A percentile compares a stretch with the other conserved stretches of the same genome.
phyloP scores from a whole-genome alignment of 2,329 filamentous ascomycete species.

The Xylaria sp. region DNA sequence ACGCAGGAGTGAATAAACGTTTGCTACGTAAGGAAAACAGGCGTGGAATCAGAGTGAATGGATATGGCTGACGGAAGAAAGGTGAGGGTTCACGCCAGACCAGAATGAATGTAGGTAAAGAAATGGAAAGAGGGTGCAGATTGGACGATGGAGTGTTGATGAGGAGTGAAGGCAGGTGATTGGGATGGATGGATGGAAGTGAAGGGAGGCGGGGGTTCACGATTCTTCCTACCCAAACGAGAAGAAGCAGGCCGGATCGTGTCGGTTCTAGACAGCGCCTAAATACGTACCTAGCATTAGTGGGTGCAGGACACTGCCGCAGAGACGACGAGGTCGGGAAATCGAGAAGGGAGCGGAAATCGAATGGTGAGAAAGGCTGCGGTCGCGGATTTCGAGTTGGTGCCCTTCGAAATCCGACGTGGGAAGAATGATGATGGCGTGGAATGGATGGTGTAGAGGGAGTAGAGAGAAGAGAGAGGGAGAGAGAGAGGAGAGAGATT shows the following conservation, averaged over 20 bases:
- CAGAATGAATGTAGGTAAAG: not conserved
- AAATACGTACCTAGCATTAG: slow-evolving; percentile 3
- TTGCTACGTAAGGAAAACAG: not conserved
- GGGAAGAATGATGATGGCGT: slow-evolving; percentile 16
- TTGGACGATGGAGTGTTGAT: not conserved
- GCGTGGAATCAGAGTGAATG: slow-evolving; percentile 7
- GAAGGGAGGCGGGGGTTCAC: slow-evolving; percentile 4
- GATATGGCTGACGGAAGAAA: slow-evolving; percentile 7
- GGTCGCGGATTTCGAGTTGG: slow-evolving; percentile 17
- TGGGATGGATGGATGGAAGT: not conserved
- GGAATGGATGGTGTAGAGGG: slow-evolving; percentile 16
- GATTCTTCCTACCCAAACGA: slow-evolving; percentile 13
- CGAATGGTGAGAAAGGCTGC: slow-evolving; percentile 5
- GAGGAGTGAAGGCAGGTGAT: not conserved
- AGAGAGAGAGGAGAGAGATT: slow-evolving; percentile 15
- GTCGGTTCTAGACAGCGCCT: slow-evolving; percentile 6
- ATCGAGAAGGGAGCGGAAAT: not conserved
- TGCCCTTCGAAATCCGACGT: slow-evolving; percentile 15
- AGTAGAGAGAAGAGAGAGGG: slow-evolving; percentile 21
- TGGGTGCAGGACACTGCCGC: not conserved
- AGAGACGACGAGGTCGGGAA: not conserved
- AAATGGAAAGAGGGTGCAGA: not conserved
- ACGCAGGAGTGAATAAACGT: not conserved
- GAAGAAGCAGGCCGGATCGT: slow-evolving; percentile 9
- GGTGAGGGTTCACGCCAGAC: not conserved